A percentile compares a stretch with the other conserved stretches of the same genome.
Conservation (phyloP, 495 filamentous ascomycete genomes). For the Cetradonia linearis region DNA sequence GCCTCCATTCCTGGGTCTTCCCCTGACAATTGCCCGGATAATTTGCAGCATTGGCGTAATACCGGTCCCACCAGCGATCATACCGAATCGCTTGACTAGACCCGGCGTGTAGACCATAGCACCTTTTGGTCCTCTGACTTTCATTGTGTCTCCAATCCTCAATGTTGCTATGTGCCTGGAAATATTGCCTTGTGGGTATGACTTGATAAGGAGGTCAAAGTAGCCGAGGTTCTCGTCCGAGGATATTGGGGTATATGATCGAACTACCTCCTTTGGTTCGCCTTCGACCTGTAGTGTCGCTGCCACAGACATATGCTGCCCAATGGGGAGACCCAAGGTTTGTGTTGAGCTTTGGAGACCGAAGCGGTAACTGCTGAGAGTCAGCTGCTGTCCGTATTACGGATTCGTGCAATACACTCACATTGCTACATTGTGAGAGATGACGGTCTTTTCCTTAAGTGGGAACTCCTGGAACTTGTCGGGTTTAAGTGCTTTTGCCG, state of each 20-base stretch:
- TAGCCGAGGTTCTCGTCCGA: slow-evolving; percentile 85
- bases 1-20: slow-evolving; percentile 53
- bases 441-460: slow-evolving; percentile 78
- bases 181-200: slow-evolving; percentile 94
- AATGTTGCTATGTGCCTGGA: slow-evolving; percentile 78
- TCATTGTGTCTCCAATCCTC: slow-evolving; percentile 74
- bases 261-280: slow-evolving; percentile 75
- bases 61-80: slow-evolving; percentile 95
- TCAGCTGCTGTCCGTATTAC: slow-evolving; percentile 22
- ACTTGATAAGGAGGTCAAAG: slow-evolving; percentile 96
- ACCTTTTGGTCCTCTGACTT: slow-evolving; percentile 85
- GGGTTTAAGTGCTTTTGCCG: slow-evolving; percentile 75
- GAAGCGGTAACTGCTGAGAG: slow-evolving; percentile 68
- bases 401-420: background rate
- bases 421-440: slow-evolving; percentile 96
- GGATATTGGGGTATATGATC: slow-evolving; percentile 94
- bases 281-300: slow-evolving; percentile 56
- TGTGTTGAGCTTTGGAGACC: slow-evolving; percentile 60
- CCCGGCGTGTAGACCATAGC: slow-evolving; percentile 94
- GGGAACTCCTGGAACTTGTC: slow-evolving; percentile 79
- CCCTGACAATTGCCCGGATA: slow-evolving; percentile 78
- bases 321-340: slow-evolving; percentile 93
- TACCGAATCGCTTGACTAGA: slow-evolving; percentile 88
- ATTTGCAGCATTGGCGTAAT: slow-evolving; percentile 98
- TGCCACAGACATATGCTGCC: slow-evolving; percentile 94